Evolutionary conservation across 2,329 filamentous ascomycete genomes (phyloP).

Genomic region (Ceratocystis eucalypticola): DNA sequence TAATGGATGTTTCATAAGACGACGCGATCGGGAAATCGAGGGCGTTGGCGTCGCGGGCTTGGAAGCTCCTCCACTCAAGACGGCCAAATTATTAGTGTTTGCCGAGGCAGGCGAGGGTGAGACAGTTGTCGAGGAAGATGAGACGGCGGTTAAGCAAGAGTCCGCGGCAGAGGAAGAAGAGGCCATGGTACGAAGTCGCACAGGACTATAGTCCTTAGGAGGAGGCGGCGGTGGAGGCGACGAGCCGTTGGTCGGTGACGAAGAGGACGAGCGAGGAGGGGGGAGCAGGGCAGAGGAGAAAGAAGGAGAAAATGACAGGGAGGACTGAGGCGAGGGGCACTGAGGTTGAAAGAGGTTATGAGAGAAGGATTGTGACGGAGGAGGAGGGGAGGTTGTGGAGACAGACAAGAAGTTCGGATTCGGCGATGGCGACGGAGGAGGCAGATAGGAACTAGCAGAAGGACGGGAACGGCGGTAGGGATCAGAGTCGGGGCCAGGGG

Average conservation of each 20-base stretch:
- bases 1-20: conserved; percentile 14
- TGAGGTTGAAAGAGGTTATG: background rate
- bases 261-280: background rate
- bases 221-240: background rate
- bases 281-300: background rate
- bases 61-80: background rate
- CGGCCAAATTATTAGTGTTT: too few species aligned
- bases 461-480: background rate
- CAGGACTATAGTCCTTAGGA: background rate
- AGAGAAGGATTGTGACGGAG: background rate
- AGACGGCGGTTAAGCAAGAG: conserved; percentile 2
- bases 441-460: background rate
- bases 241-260: background rate
- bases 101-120: background rate
- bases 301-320: background rate
- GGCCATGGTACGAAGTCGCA: background rate
- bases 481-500: background rate
- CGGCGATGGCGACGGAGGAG: too few species aligned
- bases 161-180: conserved; percentile 7
- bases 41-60: background rate
- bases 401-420: background rate
- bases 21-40: conserved; percentile 1
- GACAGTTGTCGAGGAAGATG: background rate
- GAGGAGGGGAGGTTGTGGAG: background rate
- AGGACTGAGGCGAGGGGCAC: background rate